A percentile compares a stretch with the other conserved stretches of the same genome.
These are phyloP conservation scores for Verticillium zaregamsianum DNA, from an alignment of 2,329 filamentous ascomycete species.

Conservation along the genomic window DNA sequence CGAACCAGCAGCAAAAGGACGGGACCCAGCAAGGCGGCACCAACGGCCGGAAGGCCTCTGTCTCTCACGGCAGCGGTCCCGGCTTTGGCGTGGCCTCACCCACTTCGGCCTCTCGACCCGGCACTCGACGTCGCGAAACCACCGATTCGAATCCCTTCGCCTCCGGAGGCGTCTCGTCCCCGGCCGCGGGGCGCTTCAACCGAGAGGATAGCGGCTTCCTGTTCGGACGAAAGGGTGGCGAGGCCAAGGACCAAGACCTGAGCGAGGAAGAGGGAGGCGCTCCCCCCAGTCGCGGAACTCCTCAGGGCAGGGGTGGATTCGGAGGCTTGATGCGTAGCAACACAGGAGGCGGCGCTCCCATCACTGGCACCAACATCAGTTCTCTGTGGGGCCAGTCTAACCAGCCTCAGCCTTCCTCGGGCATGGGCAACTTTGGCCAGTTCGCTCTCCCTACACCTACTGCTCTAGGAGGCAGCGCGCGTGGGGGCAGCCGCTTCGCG, in stretches of 20 bases:
- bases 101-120: constrained; percentile 64
- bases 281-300: constrained; percentile 21
- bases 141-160: constrained; percentile 62
- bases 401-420: constrained; percentile 16
- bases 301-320: constrained; percentile 31
- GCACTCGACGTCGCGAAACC: constrained; percentile 79
- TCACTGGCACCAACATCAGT: constrained; percentile 28
- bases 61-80: constrained; percentile 65
- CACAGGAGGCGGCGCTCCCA: constrained; percentile 39
- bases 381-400: constrained; percentile 37
- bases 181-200: constrained; percentile 54
- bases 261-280: constrained; percentile 40
- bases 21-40: constrained; percentile 51
- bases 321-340: constrained; percentile 50
- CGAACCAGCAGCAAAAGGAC: constrained; percentile 58
- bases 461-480: constrained; percentile 54
- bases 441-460: constrained; percentile 67
- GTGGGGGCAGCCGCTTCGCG: constrained; percentile 80
- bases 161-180: constrained; percentile 52
- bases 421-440: constrained; percentile 83
- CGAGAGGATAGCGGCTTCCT: constrained; percentile 60
- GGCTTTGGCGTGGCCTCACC: constrained; percentile 71
- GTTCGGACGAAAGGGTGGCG: constrained; percentile 49
- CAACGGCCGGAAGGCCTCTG: constrained; percentile 74
- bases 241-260: constrained; percentile 41